Conservation (phyloP, 225 moss, liverwort and hornwort species). For the Rhytidiadelphus loreus region DNA sequence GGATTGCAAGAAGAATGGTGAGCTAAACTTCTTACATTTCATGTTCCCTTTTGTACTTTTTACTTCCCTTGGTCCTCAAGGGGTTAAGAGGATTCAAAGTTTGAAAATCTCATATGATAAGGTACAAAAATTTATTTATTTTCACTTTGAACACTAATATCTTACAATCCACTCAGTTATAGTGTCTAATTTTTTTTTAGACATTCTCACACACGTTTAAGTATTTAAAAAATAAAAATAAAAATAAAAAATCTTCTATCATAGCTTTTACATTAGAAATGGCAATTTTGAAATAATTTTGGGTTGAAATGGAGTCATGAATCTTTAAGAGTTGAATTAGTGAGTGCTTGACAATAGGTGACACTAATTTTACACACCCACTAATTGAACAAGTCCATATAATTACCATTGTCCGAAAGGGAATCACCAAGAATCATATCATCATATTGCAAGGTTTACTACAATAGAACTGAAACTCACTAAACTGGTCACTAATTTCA, state of each 20-base stretch:
- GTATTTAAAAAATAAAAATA: no score
- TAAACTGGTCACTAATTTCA: not conserved
- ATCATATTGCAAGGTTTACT: not conserved
- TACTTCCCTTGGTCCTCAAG: fast-evolving
- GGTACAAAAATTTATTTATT: not conserved
- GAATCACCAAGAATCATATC: not conserved
- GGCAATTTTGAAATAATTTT: not conserved
- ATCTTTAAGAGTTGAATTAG: not conserved
- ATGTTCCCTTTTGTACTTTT: not conserved
- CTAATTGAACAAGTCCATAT: not conserved
- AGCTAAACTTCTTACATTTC: not conserved
- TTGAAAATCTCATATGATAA: fast-evolving
- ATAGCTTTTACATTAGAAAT: no score
- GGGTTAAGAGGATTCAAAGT: not conserved
- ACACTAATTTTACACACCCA: not conserved
- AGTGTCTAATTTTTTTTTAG: not conserved
- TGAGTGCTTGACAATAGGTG: fast-evolving
- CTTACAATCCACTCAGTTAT: not conserved
- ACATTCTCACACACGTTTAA: no score
- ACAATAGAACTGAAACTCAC: not conserved
- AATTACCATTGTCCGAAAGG: not conserved
- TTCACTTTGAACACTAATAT: not conserved
- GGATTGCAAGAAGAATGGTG: not conserved
- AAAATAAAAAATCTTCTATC: no score
- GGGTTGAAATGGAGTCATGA: not conserved